Evolutionary conservation across 352 stramenopile genomes (phyloP).

Genomic region (Phytopythium helicoides): DNA sequence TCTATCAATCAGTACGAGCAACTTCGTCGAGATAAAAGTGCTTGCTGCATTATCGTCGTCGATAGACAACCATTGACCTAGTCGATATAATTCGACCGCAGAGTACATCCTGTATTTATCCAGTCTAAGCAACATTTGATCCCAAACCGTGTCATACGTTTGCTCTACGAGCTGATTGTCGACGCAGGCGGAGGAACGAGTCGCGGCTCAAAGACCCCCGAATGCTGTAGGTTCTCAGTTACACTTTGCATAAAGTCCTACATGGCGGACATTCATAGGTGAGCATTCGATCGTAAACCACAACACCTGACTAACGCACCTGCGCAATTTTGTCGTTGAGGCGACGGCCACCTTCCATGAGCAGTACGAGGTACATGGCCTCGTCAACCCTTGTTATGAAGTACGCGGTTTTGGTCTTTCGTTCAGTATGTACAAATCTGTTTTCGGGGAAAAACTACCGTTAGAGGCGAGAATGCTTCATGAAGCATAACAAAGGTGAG

Average conservation of each 20-base stretch:
- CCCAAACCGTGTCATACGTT: neutral
- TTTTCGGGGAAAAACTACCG: neutral
- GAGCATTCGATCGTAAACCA: no score
- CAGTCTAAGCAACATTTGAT: neutral
- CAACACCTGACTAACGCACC: constrained; percentile 9
- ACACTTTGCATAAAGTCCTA: constrained; percentile 86
- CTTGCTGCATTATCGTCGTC: no score
- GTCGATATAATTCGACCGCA: no score
- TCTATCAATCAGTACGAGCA: neutral
- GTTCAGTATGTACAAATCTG: constrained; percentile 69
- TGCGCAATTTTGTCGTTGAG: constrained; percentile 67
- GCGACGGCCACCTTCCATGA: constrained; percentile 68
- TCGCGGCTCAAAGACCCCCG: constrained; percentile 49
- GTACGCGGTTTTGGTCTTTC: constrained; percentile 64
- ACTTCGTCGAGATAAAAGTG: neutral
- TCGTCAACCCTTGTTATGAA: constrained; percentile 74
- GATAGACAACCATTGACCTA: no score
- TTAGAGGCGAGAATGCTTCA: neutral
- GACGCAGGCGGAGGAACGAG: constrained; percentile 8
- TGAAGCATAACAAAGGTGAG: neutral
- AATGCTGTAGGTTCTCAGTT: constrained; percentile 71
- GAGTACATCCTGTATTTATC: neutral
- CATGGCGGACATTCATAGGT: no score
- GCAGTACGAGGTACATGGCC: constrained; percentile 68
- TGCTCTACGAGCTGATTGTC: constrained; percentile 1